Evolutionary conservation across 306 rosid species (phyloP).

Genomic region (Oxytropis ochrocephala): DNA sequence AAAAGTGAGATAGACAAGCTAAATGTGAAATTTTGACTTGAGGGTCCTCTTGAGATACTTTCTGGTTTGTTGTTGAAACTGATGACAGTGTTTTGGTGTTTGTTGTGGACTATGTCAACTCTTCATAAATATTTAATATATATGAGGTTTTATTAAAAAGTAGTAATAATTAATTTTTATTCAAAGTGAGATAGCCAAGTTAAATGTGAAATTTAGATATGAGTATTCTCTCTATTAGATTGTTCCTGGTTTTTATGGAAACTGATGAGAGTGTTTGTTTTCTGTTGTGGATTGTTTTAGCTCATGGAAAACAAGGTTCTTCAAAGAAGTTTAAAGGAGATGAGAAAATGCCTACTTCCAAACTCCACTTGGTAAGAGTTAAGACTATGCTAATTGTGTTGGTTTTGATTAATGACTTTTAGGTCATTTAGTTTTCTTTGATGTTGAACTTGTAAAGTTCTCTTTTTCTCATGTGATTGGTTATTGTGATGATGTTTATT

Average conservation of each 20-base stretch:
- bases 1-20: neutral
- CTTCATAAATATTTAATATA: neutral
- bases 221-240: neutral
- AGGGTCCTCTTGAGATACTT: neutral
- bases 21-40: neutral
- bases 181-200: neutral
- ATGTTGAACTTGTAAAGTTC: neutral
- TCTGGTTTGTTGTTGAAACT: no score
- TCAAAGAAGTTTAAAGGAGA: slow-evolving; percentile 51
- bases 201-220: neutral
- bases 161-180: neutral
- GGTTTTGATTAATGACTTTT: neutral
- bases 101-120: neutral
- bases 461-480: neutral
- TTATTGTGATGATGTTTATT: neutral
- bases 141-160: neutral
- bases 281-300: slow-evolving; percentile 24
- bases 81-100: no score
- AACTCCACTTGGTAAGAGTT: slow-evolving; percentile 50
- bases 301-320: slow-evolving; percentile 39
- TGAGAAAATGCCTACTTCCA: slow-evolving; percentile 57
- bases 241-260: neutral
- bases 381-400: neutral
- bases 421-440: neutral
- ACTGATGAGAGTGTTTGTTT: neutral